phyloP scores from a whole-genome alignment of 345 rosid species.

The Sonneratia caseolaris region DNA sequence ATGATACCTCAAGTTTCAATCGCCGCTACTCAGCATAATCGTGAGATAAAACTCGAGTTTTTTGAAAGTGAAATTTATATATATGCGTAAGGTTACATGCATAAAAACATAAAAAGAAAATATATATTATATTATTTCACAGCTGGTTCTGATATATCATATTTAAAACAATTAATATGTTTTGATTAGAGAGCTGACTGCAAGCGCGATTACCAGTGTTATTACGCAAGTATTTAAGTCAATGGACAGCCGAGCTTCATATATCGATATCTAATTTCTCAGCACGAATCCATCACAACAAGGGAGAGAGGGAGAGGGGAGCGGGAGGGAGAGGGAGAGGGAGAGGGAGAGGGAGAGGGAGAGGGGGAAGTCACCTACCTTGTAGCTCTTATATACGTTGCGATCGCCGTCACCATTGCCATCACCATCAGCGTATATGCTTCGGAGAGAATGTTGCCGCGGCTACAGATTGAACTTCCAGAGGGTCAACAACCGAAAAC shows the following conservation, averaged over 20 bases:
- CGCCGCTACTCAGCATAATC: neutral
- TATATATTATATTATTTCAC: too few species aligned
- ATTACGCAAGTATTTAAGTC: too few species aligned
- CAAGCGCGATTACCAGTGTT: too few species aligned
- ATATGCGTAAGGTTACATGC: too few species aligned
- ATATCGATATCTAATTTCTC: neutral
- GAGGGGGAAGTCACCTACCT: neutral
- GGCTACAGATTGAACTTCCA: neutral
- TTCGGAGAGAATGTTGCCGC: neutral
- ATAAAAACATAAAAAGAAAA: too few species aligned
- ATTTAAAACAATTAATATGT: too few species aligned
- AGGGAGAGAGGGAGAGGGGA: neutral
- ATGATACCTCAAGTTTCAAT: neutral
- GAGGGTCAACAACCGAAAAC: neutral
- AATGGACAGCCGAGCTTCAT: too few species aligned
- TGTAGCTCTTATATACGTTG: neutral
- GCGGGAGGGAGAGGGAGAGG: too few species aligned
- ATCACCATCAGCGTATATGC: too few species aligned
- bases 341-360: too few species aligned
- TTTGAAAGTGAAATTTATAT: constrained; percentile 5
- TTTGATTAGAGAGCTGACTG: too few species aligned
- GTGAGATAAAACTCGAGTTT: neutral
- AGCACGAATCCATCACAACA: neutral
- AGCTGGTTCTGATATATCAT: too few species aligned
- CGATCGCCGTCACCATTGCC: neutral